Conservation (phyloP, 345 rosid species). For the Acer campestre region DNA sequence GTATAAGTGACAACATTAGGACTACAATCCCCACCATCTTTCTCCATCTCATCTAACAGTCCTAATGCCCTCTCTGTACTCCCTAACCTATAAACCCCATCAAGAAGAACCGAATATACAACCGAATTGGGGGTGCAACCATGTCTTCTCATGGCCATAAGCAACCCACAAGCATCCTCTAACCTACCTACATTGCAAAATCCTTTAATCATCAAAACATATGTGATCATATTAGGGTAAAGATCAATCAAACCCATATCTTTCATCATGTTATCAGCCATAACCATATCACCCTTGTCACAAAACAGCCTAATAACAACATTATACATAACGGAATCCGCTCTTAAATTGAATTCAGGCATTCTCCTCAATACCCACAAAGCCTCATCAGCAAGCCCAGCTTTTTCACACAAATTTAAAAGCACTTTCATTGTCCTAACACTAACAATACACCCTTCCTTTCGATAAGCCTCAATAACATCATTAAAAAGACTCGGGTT, state of each 20-base stretch:
- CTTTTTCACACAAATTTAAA: conserved; percentile 69
- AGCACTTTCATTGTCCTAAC: conserved; percentile 60
- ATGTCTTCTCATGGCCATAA: conserved; percentile 49
- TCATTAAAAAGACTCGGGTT: conserved; percentile 51
- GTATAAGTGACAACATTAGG: conserved; percentile 77
- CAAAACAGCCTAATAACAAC: conserved; percentile 69
- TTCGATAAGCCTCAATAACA: conserved; percentile 55
- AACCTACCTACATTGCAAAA: conserved; percentile 56
- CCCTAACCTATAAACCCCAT: conserved; percentile 64
- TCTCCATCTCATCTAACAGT: conserved; percentile 73
- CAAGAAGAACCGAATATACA: conserved; percentile 65
- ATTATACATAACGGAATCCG: conserved; percentile 58
- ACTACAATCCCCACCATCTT: conserved; percentile 49
- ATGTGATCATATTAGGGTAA: conserved; percentile 66
- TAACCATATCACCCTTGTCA: conserved; percentile 58
- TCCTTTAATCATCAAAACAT: conserved; percentile 66
- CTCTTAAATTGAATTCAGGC: conserved; percentile 53
- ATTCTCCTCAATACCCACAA: conserved; percentile 67
- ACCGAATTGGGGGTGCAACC: conserved; percentile 67
- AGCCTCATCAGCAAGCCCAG: conserved; percentile 65
- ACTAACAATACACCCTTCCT: conserved; percentile 53
- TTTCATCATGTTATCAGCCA: conserved; percentile 58
- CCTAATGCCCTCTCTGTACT: conserved; percentile 56
- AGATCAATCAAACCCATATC: conserved; percentile 72
- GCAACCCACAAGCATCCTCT: conserved; percentile 65